A percentile compares a stretch with the other conserved stretches of the same genome.
phyloP scores from a whole-genome alignment of 1,284 basidiomycete genomes.

The Vanrija sp. region DNA sequence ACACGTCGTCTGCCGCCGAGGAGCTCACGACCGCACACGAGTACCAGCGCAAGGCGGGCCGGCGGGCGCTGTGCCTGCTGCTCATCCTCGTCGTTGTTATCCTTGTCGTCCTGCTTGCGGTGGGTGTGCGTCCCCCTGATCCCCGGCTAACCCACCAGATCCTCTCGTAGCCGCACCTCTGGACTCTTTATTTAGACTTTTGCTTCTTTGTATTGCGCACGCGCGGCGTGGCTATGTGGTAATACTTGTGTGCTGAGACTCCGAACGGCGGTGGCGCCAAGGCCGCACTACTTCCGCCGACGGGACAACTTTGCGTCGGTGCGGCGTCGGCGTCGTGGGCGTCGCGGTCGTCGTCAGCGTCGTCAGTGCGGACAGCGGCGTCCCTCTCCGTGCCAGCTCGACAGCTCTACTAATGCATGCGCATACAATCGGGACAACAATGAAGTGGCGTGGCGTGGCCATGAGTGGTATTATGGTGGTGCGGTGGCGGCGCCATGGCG shows the following conservation, averaged over 20 bases:
- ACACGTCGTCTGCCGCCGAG: slow-evolving; percentile 78
- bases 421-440: not conserved
- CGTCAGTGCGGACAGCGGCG: too few relatives aligned
- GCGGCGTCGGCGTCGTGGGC: too few relatives aligned
- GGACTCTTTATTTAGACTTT: not conserved
- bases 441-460: not conserved
- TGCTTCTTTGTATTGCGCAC: not conserved
- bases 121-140: slow-evolving; percentile 52
- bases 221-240: not conserved
- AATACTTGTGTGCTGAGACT: not conserved
- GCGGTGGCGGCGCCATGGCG: not conserved
- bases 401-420: not conserved
- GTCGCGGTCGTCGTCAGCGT: too few relatives aligned
- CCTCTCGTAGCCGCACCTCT: slow-evolving; percentile 13
- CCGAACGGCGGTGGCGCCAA: too few relatives aligned
- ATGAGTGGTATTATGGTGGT: not conserved
- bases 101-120: slow-evolving; percentile 85
- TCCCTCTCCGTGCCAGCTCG: not conserved
- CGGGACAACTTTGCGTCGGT: too few relatives aligned
- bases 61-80: slow-evolving; percentile 82
- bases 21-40: slow-evolving; percentile 87
- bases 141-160: slow-evolving; percentile 15
- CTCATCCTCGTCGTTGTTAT: slow-evolving; percentile 82
- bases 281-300: too few relatives aligned
- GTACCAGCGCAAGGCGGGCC: slow-evolving; percentile 91